Conservation (phyloP, 805 yeast genomes). For the Saturnispora zaruensis region DNA sequence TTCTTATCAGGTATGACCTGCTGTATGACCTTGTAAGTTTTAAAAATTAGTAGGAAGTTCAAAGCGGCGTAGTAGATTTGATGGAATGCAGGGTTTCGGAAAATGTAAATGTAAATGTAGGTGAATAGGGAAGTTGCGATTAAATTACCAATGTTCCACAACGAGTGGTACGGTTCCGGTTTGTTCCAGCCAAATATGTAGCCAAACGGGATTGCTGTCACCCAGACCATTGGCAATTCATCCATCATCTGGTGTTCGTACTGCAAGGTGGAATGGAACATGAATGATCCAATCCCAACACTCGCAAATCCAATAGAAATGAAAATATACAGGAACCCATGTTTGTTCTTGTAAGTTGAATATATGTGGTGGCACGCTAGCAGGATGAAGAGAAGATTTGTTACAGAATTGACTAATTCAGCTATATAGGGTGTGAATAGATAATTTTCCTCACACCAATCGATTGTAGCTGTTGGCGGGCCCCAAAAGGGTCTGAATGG, state of each 20-base stretch:
- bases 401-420: constrained; percentile 79
- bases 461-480: constrained; percentile 83
- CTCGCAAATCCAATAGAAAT: constrained; percentile 73
- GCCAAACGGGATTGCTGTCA: constrained; percentile 83
- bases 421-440: constrained; percentile 81
- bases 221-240: constrained; percentile 97
- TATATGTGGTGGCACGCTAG: constrained; percentile 32
- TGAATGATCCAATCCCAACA: constrained; percentile 92
- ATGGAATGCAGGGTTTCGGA: constrained; percentile 79
- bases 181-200: constrained; percentile 28
- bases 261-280: constrained; percentile 90
- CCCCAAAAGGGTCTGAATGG: constrained; percentile 48
- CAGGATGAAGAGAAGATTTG: constrained; percentile 43
- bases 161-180: constrained; percentile 12
- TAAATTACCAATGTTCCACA: constrained; percentile 25
- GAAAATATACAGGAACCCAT: constrained; percentile 63
- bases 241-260: constrained; percentile 88
- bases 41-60: constrained; percentile 62
- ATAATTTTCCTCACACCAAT: constrained; percentile 98
- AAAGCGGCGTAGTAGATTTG: constrained; percentile 77
- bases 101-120: constrained; percentile 52
- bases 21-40: constrained; percentile 33
- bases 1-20: constrained; percentile 17
- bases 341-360: constrained; percentile 48
- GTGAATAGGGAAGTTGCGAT: constrained; percentile 45